These are phyloP conservation scores for Ceratobasidium theobromae DNA, from an alignment of 1,284 basidiomycete genomes.

Conservation along the genomic window DNA sequence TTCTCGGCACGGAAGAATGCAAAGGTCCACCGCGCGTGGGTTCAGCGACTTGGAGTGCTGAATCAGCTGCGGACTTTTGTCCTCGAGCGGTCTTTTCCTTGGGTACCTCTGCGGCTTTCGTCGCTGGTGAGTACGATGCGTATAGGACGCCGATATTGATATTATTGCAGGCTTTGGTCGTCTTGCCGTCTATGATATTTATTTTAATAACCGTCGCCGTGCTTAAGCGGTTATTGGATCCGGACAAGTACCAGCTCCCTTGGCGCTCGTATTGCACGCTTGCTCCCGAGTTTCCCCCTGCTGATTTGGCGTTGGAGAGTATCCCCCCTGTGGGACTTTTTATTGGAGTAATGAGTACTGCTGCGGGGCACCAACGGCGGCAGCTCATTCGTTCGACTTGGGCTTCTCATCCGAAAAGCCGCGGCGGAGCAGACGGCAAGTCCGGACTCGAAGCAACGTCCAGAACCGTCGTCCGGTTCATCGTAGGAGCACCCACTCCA, in stretches of 20 bases:
- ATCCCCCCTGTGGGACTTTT: conserved; percentile 88
- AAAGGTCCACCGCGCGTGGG: too few relatives aligned
- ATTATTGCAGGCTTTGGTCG: neutral
- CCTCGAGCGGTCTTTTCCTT: neutral
- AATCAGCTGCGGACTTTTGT: too few relatives aligned
- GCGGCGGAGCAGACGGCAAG: conserved; percentile 71
- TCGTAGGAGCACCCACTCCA: conserved; percentile 81
- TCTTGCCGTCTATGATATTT: neutral
- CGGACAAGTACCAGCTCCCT: conserved; percentile 52
- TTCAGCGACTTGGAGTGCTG: too few relatives aligned
- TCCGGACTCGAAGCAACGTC: neutral
- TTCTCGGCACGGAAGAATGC: too few relatives aligned
- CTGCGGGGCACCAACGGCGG: conserved; percentile 79
- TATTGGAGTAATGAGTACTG: conserved; percentile 90
- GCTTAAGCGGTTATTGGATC: neutral
- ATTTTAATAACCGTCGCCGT: too few relatives aligned
- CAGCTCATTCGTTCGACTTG: conserved; percentile 89
- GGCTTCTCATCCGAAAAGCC: conserved; percentile 76
- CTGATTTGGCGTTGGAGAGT: conserved; percentile 58
- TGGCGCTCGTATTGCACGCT: conserved; percentile 90
- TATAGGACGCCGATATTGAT: neutral
- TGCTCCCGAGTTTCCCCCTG: conserved; percentile 43
- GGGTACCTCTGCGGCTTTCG: neutral
- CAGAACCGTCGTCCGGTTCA: conserved; percentile 85
- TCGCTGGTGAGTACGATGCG: neutral